phyloP scores from a whole-genome alignment of 441 rosid species.

The Capsella rubella region DNA sequence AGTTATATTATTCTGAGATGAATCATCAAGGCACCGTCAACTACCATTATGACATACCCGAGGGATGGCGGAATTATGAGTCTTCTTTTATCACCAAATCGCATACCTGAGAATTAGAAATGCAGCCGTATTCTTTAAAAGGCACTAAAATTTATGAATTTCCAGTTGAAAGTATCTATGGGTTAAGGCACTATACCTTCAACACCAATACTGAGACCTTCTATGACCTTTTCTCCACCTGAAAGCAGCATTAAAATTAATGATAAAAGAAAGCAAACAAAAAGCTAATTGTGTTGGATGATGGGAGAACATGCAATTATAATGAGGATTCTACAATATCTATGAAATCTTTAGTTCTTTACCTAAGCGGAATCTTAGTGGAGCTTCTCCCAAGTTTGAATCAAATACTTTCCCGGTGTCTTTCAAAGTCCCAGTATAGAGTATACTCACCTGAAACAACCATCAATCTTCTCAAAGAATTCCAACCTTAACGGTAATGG shows the following conservation, averaged over 20 bases:
- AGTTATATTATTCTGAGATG: background rate
- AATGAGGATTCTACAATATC: background rate
- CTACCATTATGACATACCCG: constrained; percentile 47
- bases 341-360: background rate
- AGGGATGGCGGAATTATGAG: constrained; percentile 58
- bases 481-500: background rate
- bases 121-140: background rate
- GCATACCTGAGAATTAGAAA: constrained; percentile 54
- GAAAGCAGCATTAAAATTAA: constrained; percentile 18
- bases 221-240: constrained; percentile 52
- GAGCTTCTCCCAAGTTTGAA: constrained; percentile 49
- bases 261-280: background rate
- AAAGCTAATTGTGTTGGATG: background rate
- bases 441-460: constrained; percentile 55
- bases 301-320: constrained; percentile 11
- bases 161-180: background rate
- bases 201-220: constrained; percentile 58
- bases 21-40: constrained; percentile 6
- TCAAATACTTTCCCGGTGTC: constrained; percentile 54
- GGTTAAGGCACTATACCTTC: constrained; percentile 51
- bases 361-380: constrained; percentile 61
- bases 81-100: constrained; percentile 66
- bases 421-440: constrained; percentile 55
- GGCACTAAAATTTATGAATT: background rate
- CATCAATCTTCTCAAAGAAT: constrained; percentile 3